Percentiles rank a stretch among this genome's conserved stretches.
phyloP scores from a whole-genome alignment of 1,284 basidiomycete genomes.

The Apiotrichum laibachii region DNA sequence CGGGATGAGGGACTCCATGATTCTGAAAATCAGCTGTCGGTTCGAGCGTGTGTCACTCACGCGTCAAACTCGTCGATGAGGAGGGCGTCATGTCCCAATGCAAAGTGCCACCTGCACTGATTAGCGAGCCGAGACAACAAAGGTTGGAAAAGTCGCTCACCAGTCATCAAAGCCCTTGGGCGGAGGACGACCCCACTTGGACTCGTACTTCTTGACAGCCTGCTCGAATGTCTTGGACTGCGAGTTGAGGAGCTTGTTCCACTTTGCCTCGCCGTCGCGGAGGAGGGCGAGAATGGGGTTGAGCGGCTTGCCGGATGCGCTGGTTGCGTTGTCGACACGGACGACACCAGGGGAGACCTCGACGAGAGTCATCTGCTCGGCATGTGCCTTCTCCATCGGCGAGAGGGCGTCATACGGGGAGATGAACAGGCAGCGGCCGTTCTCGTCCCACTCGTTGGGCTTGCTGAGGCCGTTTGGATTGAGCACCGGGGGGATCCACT shows the following conservation, averaged over 20 bases:
- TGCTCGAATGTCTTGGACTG: conserved; percentile 54
- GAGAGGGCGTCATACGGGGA: conserved; percentile 49
- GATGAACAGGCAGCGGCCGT: conserved; percentile 48
- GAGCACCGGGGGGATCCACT: conserved; percentile 46
- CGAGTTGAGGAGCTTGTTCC: conserved; percentile 49
- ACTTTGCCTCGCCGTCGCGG: conserved; percentile 52
- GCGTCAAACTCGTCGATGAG: conserved; percentile 51
- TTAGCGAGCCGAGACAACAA: not conserved
- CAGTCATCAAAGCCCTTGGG: conserved; percentile 52
- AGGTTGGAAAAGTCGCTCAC: conserved; percentile 19
- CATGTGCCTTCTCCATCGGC: conserved; percentile 37
- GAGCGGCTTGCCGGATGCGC: conserved; percentile 12
- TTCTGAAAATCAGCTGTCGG: conserved; percentile 24
- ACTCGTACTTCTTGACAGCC: conserved; percentile 53
- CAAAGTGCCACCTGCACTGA: conserved; percentile 41
- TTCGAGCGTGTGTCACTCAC: conserved; percentile 26
- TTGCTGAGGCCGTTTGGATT: conserved; percentile 31
- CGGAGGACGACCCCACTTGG: conserved; percentile 50
- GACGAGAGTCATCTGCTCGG: conserved; percentile 33
- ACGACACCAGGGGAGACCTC: conserved; percentile 44
- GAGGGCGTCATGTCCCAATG: conserved; percentile 36
- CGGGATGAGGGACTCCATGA: conserved; percentile 49
- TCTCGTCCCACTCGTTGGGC: conserved; percentile 47
- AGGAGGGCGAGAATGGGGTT: conserved; percentile 53
- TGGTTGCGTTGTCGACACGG: conserved; percentile 17